A percentile compares a stretch with the other conserved stretches of the same genome.
phyloP scores from a whole-genome alignment of 2,329 filamentous ascomycete species.

The Exophiala calicioides region DNA sequence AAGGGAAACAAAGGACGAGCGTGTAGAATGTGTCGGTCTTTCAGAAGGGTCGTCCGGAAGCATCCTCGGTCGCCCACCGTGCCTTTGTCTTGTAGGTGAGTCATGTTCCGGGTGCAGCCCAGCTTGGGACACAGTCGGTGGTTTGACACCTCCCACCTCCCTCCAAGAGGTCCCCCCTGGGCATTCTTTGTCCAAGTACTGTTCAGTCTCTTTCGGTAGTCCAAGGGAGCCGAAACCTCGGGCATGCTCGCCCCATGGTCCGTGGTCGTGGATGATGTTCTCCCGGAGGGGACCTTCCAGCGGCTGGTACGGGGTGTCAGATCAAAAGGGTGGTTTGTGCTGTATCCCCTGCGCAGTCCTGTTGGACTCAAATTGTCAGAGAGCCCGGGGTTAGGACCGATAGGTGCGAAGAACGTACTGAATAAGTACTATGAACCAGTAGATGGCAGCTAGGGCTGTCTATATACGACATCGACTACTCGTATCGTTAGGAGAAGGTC shows the following conservation, averaged over 20 bases:
- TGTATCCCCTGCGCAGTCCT: conserved; percentile 2
- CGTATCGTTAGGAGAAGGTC: no score
- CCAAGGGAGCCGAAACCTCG: conserved; percentile 1
- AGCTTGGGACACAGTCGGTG: neutral
- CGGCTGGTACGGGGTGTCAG: conserved; percentile 2
- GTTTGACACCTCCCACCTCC: neutral
- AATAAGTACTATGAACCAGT: conserved; percentile 3
- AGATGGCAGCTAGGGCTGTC: no score
- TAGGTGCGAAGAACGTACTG: neutral
- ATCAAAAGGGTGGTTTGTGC: neutral
- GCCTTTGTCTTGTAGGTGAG: conserved; percentile 2
- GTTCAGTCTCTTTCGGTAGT: conserved; percentile 2
- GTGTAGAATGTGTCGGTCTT: conserved; percentile 1
- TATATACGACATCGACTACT: no score
- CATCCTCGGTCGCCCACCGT: neutral
- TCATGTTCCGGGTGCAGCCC: conserved; percentile 1
- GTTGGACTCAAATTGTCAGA: neutral
- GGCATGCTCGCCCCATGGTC: neutral
- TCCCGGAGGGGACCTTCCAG: neutral
- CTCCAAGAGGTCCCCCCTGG: neutral
- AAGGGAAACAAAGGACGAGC: conserved; percentile 1
- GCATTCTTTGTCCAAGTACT: conserved; percentile 1
- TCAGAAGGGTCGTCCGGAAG: no score
- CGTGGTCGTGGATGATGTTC: conserved; percentile 1
- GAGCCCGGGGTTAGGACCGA: neutral